Evolutionary conservation across 345 rosid species (phyloP), one percentile per base, ranked within the genome.

Genomic region (Lagerstroemia speciosa): DNA sequence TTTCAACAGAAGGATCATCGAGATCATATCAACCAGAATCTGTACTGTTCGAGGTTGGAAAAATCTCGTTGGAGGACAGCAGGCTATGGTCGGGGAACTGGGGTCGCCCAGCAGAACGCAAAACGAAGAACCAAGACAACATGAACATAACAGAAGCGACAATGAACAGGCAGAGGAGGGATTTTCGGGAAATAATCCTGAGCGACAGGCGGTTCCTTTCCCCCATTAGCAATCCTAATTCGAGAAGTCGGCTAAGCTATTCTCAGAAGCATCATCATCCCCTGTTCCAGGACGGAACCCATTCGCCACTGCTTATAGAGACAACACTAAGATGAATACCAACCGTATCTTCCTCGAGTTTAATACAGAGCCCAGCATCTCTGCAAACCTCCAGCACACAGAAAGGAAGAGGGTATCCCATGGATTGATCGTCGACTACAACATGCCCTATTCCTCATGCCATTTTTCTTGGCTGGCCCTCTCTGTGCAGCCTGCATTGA

Each of bases 41-140:
- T 10, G 70, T 78, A 67, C 70, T 74, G 66, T 79, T 74, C 38
- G 69, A 19, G 41, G 75, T n/a, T 45, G 82, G 73, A 1, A 69
- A 46, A 37, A 74, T 64, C 24, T 74, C 71, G 30, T 83, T 57
- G 65, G 58, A 73, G 31, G 82, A 68, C 38, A 76, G 76, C 63
- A 81, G 77, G 62, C 74, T 67, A 70, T 52, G 72, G 45, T 75
- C 78, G 24, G 79, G 70, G 53, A 83, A 72, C 37, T 71, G 80
- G 58, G 83, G 76, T 7, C 71, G 76, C 31, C 67, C 52, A 3
- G 96, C 69, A 19, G 89, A 89, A 62, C 80, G 85, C 67, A 89
- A 72, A 40, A 88, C 79, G 61, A 78, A 81, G 79, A 89, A 84
- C 93, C 97, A 94, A 58, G 97, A 91, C 26, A 85, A 48, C 5